Evolutionary conservation across 2,329 filamentous ascomycete species (phyloP), one percentile per base, ranked within the genome.

Genomic region (Clarireedia hainanense): DNA sequence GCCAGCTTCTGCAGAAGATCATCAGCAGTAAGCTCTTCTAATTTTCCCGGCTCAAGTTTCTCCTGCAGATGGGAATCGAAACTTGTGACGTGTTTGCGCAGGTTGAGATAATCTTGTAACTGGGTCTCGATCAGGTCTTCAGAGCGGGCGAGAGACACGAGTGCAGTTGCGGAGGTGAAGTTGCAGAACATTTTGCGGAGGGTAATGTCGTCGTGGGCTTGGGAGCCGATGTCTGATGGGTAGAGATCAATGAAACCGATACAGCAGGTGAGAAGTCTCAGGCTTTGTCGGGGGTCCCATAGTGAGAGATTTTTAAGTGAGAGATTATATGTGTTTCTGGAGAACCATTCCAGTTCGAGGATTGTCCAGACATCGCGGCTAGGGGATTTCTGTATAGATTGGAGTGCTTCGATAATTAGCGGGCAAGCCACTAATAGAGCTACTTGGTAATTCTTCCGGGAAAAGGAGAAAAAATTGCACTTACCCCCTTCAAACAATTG

Each of bases 301-400:
- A 57, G 60, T 3, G 79, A 75, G 61, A 77, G 78, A 57, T 85
- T 75, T 58, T 83, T 81, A 4, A 92, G 70, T 0, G 84, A 85
- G 6, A 91, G 69, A 61, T 94, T 95, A 73, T 95, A 95, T 1
- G 86, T 79, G 60, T 88, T 92, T 60, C 85, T 85, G 39, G 85
- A 86, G 67, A 95, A 91, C 90, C 90, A 95, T 62, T 91, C 80
- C 3, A 95, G 74, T 63, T 96, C 90, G 3, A 75, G 68, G 0
- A 77, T 57, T 0, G 78, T 80, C 65, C 91, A 90, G 1, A 65
- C 48, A 73, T 14, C 37, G 47, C 26, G 42, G 70, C 57, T 70
- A 61, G 62, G 34, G 71, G 75, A 72, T 43, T 74, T 72, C 2
- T 71, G 69, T 17, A 76, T 76, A 69, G 64, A 52, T 2, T 52